Percentiles rank a stretch among this genome's conserved stretches.
phyloP scores from a whole-genome alignment of 768 basidiomycete species.

The Boletus sp. region DNA sequence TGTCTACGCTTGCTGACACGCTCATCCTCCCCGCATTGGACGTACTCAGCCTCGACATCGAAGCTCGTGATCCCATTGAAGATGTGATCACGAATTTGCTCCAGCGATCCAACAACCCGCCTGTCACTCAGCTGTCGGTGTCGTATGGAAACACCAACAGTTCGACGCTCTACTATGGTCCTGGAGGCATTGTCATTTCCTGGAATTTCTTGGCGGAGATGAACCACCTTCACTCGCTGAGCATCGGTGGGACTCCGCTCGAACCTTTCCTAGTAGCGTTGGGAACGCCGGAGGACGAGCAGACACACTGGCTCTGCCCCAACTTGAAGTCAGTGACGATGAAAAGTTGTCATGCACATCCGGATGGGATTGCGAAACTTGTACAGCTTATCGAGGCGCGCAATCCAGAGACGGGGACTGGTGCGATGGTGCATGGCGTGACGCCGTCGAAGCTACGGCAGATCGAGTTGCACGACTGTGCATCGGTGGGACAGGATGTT shows the following conservation, averaged over 20 bases:
- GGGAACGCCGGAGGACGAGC: slow-evolving; percentile 58
- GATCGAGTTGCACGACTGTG: slow-evolving; percentile 67
- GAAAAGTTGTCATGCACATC: slow-evolving; percentile 61
- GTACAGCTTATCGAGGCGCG: slow-evolving; percentile 70
- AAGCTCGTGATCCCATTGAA: slow-evolving; percentile 71
- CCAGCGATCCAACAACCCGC: slow-evolving; percentile 55
- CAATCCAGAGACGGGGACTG: slow-evolving; percentile 50
- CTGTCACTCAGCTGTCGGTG: slow-evolving; percentile 57
- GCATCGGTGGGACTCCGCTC: slow-evolving; percentile 61
- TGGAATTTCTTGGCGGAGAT: slow-evolving; percentile 69
- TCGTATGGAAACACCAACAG: slow-evolving; percentile 46
- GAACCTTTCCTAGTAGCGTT: slow-evolving; percentile 61
- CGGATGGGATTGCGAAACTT: slow-evolving; percentile 62
- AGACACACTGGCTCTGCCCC: slow-evolving; percentile 60
- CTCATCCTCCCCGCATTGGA: slow-evolving; percentile 57
- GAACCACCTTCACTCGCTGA: slow-evolving; percentile 52
- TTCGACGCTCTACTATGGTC: slow-evolving; percentile 54
- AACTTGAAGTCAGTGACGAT: slow-evolving; percentile 55
- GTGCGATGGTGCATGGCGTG: slow-evolving; percentile 41
- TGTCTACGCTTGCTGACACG: slow-evolving; percentile 58
- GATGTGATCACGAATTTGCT: slow-evolving; percentile 64
- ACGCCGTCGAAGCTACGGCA: slow-evolving; percentile 50
- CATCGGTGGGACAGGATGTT: slow-evolving; percentile 64
- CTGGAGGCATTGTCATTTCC: slow-evolving; percentile 54
- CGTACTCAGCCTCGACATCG: slow-evolving; percentile 64